Conservation (phyloP, 306 rosid genomes). For the Cucumis hystrix region DNA sequence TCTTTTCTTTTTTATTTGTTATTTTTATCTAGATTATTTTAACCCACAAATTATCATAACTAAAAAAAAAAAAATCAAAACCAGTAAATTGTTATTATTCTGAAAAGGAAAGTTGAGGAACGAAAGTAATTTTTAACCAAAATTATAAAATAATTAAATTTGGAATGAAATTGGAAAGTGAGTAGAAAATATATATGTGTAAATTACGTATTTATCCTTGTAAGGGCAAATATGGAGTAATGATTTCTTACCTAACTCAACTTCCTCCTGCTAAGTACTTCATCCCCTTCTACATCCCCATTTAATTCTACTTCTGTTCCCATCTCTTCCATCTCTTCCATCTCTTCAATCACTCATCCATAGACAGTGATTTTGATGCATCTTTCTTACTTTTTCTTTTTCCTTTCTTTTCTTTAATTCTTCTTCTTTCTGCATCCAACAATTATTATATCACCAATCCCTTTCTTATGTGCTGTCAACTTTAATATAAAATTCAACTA, state of each 20-base stretch:
- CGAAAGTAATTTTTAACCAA: too few species aligned
- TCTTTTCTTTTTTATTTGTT: too few species aligned
- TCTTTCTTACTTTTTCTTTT: neutral
- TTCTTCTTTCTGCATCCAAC: neutral
- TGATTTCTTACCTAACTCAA: slow-evolving; percentile 21
- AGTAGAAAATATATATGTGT: neutral
- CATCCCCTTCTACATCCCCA: neutral
- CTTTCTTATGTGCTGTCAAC: too few species aligned
- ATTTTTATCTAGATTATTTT: too few species aligned
- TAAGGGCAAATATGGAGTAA: slow-evolving; percentile 20
- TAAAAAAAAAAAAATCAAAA: too few species aligned
- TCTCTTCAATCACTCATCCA: slow-evolving; percentile 2
- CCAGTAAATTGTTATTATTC: too few species aligned
- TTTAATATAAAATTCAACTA: too few species aligned
- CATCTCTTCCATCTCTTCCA: neutral
- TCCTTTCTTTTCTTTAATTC: neutral
- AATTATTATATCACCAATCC: neutral
- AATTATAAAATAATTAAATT: too few species aligned
- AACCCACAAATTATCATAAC: too few species aligned
- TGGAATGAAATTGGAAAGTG: neutral
- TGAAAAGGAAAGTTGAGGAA: too few species aligned
- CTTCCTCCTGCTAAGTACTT: slow-evolving; percentile 7
- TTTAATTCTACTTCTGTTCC: neutral
- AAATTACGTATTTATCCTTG: neutral
- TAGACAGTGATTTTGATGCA: slow-evolving; percentile 8